Evolutionary conservation across 75 land plant species (phyloP).

Genomic region (Isoetes taiwanensis): DNA sequence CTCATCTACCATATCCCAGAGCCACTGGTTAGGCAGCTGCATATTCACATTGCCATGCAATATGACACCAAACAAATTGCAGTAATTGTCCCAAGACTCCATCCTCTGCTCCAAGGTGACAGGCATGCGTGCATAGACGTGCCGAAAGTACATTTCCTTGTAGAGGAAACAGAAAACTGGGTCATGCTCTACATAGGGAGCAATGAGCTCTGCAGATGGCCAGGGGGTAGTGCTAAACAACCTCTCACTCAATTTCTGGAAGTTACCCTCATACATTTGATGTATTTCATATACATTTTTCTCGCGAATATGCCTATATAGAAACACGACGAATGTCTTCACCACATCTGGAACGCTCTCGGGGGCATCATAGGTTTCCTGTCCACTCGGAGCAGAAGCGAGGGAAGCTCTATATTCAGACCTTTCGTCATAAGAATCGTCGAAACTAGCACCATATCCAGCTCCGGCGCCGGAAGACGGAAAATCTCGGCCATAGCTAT

Average conservation of each 20-base stretch:
- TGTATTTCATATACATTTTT: conserved; percentile 96
- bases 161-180: conserved; percentile 84
- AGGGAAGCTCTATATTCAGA: conserved; percentile 20
- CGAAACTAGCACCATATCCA: conserved; percentile 24
- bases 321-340: conserved; percentile 75
- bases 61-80: conserved; percentile 59
- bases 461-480: no score
- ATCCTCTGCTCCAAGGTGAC: conserved; percentile 59
- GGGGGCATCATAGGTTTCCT: conserved; percentile 45
- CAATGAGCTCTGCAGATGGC: conserved; percentile 78
- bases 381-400: conserved; percentile 4
- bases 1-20: conserved; percentile 99
- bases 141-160: conserved; percentile 89
- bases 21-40: conserved; percentile 96
- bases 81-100: conserved; percentile 86
- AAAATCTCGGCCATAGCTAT: conserved; percentile 12
- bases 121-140: conserved; percentile 49
- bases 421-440: conserved; percentile 24
- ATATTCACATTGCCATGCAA: conserved; percentile 82
- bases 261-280: conserved; percentile 88
- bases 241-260: conserved; percentile 71
- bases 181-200: conserved; percentile 78
- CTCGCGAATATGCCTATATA: conserved; percentile 90
- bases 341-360: conserved; percentile 81
- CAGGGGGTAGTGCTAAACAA: conserved; percentile 78